Conservation (phyloP, 495 filamentous ascomycete genomes). For the Podospora conica region DNA sequence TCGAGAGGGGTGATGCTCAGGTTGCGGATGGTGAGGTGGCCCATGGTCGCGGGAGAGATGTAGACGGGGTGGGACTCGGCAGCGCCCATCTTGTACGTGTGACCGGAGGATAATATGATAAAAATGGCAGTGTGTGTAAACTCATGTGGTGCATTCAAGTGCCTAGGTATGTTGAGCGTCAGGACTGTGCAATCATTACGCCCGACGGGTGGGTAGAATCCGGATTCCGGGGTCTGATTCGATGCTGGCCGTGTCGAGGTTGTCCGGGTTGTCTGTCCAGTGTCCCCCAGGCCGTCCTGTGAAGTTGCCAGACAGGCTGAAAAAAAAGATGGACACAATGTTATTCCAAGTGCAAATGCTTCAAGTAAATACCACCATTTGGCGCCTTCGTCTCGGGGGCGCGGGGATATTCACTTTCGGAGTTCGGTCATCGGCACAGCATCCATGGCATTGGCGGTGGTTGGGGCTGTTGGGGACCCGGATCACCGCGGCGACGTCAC, state of each 20-base stretch:
- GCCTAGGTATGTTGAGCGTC: not conserved
- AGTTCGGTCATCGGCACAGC: not conserved
- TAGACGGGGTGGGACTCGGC: slow-evolving; percentile 2
- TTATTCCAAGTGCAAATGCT: not conserved
- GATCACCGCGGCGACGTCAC: not conserved
- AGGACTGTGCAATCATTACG: slow-evolving; percentile 3
- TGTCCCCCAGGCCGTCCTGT: not conserved
- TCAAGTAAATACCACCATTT: not conserved
- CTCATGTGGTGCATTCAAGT: not conserved
- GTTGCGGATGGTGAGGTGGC: slow-evolving; percentile 74
- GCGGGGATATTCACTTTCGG: not conserved
- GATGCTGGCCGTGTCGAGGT: not conserved
- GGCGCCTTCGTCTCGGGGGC: not conserved
- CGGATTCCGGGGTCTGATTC: not conserved
- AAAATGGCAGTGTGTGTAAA: not conserved
- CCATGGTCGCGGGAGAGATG: slow-evolving; percentile 18
- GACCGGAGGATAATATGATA: no score
- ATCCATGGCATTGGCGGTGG: not conserved
- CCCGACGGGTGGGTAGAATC: not conserved
- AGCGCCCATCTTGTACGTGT: slow-evolving; percentile 14
- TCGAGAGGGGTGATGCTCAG: slow-evolving; percentile 67
- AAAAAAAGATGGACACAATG: not conserved
- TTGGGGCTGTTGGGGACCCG: not conserved
- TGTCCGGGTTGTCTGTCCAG: not conserved
- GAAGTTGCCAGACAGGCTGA: no score